A percentile compares a stretch with the other conserved stretches of the same genome.
Evolutionary conservation across 148 eudicot species (phyloP).

Genomic region (Nepenthes gracilis): DNA sequence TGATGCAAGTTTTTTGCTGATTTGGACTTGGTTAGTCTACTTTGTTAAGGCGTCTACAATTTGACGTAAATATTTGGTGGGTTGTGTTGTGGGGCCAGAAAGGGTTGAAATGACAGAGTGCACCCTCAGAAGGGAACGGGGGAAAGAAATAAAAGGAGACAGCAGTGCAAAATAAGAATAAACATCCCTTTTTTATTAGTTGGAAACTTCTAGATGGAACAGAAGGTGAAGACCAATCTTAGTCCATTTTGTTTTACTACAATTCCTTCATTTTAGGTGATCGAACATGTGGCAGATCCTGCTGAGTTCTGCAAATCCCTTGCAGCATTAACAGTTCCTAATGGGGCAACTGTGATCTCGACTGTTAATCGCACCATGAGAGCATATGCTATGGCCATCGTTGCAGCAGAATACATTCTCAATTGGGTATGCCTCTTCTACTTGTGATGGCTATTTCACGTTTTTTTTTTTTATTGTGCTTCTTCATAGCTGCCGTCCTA

Average conservation of each 20-base stretch:
- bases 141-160: neutral
- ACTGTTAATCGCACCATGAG: constrained; percentile 86
- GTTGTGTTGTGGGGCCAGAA: too few relatives aligned
- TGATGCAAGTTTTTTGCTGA: too few relatives aligned
- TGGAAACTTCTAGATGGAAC: too few relatives aligned
- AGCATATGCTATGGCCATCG: constrained; percentile 73
- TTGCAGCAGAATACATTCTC: constrained; percentile 74
- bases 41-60: too few relatives aligned
- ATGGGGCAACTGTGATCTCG: constrained; percentile 83
- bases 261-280: constrained; percentile 34
- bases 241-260: neutral
- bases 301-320: constrained; percentile 86
- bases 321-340: constrained; percentile 52
- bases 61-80: too few relatives aligned
- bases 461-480: neutral
- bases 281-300: constrained; percentile 94
- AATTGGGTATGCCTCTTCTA: constrained; percentile 55
- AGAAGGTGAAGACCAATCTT: too few relatives aligned
- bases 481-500: neutral
- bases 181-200: too few relatives aligned
- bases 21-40: too few relatives aligned
- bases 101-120: too few relatives aligned
- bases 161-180: too few relatives aligned
- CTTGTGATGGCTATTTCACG: neutral
- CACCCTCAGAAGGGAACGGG: too few relatives aligned